These are phyloP conservation scores for Penicillium fuscoglaucum DNA, from an alignment of 2,329 filamentous ascomycete species.

Conservation along the genomic window DNA sequence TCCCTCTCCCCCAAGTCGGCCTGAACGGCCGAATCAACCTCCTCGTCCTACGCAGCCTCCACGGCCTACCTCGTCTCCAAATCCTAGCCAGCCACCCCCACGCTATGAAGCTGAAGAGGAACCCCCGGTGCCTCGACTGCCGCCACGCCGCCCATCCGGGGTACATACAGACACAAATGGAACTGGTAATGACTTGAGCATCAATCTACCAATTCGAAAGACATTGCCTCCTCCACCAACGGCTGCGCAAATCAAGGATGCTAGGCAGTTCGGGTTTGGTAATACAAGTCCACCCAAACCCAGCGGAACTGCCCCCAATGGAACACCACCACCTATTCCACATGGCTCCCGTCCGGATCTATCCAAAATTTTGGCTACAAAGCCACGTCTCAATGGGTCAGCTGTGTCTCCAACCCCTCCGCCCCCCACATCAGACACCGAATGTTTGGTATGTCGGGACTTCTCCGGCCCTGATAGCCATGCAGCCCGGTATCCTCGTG, in stretches of 20 bases:
- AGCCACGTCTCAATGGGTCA: constrained; percentile 43
- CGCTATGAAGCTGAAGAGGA: constrained; percentile 11
- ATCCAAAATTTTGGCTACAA: constrained; percentile 55
- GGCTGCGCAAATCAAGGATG: constrained; percentile 34
- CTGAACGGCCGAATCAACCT: constrained; percentile 1
- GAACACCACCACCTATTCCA: constrained; percentile 53
- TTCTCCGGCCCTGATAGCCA: constrained; percentile 79
- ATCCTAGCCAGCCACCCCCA: constrained; percentile 8
- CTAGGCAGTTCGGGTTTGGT: constrained; percentile 50
- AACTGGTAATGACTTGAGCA: constrained; percentile 15
- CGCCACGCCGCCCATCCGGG: constrained; percentile 29
- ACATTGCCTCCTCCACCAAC: constrained; percentile 37
- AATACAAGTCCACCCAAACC: constrained; percentile 36
- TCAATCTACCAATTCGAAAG: constrained; percentile 29
- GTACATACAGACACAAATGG: constrained; percentile 17
- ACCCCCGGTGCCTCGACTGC: constrained; percentile 23
- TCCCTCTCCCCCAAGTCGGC: background rate
- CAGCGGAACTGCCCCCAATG: constrained; percentile 24
- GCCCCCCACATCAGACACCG: constrained; percentile 23
- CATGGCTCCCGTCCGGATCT: constrained; percentile 59
- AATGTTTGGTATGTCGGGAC: constrained; percentile 82
- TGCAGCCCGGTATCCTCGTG: constrained; percentile 72
- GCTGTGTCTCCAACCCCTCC: constrained; percentile 15
- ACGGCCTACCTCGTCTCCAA: constrained; percentile 14
- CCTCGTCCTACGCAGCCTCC: constrained; percentile 13